Evolutionary conservation across 768 basidiomycete genomes (phyloP), one percentile per base, ranked within the genome.

Genomic region (Mycena rosella): DNA sequence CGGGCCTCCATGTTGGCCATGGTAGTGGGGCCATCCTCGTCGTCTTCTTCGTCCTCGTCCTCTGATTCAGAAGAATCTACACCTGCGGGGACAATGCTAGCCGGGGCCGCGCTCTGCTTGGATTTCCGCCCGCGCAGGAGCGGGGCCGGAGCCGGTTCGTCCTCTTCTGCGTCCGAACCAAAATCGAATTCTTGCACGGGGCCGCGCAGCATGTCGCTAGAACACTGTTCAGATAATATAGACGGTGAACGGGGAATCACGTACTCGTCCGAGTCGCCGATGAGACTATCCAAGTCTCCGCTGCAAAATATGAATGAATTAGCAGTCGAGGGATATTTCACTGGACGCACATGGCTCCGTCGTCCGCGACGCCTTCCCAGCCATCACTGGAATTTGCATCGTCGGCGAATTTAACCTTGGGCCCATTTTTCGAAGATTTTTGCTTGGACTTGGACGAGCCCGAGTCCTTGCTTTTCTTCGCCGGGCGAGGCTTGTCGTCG

Each of bases 1-100:
- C 89, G 89, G 40, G 89, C 87, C 69, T 92, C 94, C 86, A 96
- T 94, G 74, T 95, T 96, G 27, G 86, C 87, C 79, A 89, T 89
- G 9, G 94, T 96, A 36, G 90, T 79, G 57, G 83, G 91, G n/a
- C 55, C 63, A 18, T 64, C 27, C 15, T 76, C 85, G 14, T 77
- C 81, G 10, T 76, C 85, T 17, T 44, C 42, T 10, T 76, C 80
- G 9, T 85, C 85, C 15, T 82, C 82, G 9, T 80, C 84, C 8
- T 83, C 83, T 13, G 83, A 82, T 45, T 83, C 80, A 20, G 85
- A 83, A 9, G 85, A 85, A 38, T 77, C 87, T 42, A 85, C 86
- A 4, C 78, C 80, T 13, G 85, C 85, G 3, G 86, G 85, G 36
- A 87, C 84, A 36, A 86, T 84, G 76, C 85, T 87, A 26, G 73